Evolutionary conservation across 1,139 yeast genomes (phyloP).

Genomic region (Geotrichum phurueaensis): DNA sequence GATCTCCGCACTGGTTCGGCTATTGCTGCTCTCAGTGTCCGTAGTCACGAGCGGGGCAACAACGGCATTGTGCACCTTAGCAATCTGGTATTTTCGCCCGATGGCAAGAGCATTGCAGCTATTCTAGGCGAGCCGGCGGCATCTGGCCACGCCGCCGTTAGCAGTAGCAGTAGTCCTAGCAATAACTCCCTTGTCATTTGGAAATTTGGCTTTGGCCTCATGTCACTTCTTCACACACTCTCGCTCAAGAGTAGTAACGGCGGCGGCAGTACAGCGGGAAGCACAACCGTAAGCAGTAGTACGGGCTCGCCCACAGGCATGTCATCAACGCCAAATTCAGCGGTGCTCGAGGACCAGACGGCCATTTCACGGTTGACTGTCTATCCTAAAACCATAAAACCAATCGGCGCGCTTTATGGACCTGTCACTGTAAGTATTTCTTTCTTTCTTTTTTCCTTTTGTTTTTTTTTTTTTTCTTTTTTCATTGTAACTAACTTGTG

Average conservation of each 20-base stretch:
- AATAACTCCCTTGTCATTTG: constrained; percentile 13
- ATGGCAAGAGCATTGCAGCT: constrained; percentile 27
- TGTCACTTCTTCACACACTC: constrained; percentile 19
- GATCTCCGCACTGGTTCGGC: constrained; percentile 27
- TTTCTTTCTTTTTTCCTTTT: not conserved
- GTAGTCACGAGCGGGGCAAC: not conserved
- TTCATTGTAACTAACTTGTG: too few species aligned
- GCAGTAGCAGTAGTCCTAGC: not conserved
- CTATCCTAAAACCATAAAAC: constrained; percentile 7
- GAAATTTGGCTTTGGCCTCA: constrained; percentile 22
- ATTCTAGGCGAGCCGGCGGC: constrained; percentile 8
- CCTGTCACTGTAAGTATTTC: not conserved
- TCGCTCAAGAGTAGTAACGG: constrained; percentile 3
- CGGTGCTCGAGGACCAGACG: constrained; percentile 10
- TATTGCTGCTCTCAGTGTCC: constrained; percentile 20
- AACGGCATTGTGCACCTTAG: constrained; percentile 3
- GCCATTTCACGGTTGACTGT: constrained; percentile 4
- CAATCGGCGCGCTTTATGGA: not conserved
- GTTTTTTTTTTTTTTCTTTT: not conserved
- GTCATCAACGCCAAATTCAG: not conserved
- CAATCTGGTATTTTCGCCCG: constrained; percentile 24
- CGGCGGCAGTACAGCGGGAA: not conserved
- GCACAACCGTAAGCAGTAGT: not conserved
- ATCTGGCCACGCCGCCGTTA: not conserved
- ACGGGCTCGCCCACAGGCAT: not conserved